Conservation (phyloP, 2,329 filamentous ascomycete genomes). For the Trichophyton verrucosum region DNA sequence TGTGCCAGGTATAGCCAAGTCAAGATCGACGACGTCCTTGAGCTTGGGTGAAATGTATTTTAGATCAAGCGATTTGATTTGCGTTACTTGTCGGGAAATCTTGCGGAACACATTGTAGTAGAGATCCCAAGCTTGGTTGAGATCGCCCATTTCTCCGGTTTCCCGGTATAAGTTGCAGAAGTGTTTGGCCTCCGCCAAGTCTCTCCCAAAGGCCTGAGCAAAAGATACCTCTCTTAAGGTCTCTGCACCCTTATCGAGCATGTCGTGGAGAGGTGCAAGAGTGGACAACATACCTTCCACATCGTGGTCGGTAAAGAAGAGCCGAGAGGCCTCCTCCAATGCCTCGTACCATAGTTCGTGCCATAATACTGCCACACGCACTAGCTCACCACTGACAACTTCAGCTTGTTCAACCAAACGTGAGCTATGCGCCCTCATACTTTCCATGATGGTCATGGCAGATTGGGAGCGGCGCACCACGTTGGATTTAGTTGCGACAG, state of each 20-base stretch:
- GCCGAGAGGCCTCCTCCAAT: conserved; percentile 83
- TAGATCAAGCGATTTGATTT: conserved; percentile 82
- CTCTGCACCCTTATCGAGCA: conserved; percentile 81
- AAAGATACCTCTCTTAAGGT: conserved; percentile 95
- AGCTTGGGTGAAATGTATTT: conserved; percentile 95
- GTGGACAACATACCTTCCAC: conserved; percentile 95
- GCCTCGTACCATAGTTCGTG: conserved; percentile 99
- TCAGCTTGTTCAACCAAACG: conserved; percentile 90
- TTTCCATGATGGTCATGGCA: conserved; percentile 90
- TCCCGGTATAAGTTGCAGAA: conserved; percentile 89
- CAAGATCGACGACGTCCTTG: conserved; percentile 70
- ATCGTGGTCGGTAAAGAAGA: conserved; percentile 97
- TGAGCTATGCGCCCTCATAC: conserved; percentile 88
- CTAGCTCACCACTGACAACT: conserved; percentile 88
- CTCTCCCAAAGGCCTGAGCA: conserved; percentile 89
- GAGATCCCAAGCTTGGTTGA: conserved; percentile 97
- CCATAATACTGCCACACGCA: conserved; percentile 93
- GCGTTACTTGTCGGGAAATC: conserved; percentile 83
- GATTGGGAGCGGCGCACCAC: conserved; percentile 73
- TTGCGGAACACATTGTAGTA: conserved; percentile 98
- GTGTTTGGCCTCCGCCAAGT: conserved; percentile 85
- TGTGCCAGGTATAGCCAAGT: conserved; percentile 89
- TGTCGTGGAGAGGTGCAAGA: conserved; percentile 77
- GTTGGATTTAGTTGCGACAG: conserved; percentile 95
- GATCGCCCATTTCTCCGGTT: conserved; percentile 80